phyloP scores from a whole-genome alignment of 495 filamentous ascomycete genomes.

The Penicillium chermesinum region DNA sequence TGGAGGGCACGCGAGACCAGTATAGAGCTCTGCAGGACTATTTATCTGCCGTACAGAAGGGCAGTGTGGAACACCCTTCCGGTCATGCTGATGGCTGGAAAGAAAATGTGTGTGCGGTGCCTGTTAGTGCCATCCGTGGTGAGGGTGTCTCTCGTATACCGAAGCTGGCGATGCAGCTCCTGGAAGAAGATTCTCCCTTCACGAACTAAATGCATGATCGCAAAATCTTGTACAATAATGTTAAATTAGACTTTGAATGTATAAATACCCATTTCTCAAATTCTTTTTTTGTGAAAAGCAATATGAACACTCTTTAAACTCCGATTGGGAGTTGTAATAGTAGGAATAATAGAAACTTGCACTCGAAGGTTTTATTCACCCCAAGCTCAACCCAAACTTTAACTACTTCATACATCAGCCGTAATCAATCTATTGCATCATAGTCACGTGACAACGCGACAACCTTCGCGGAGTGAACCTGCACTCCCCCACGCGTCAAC shows the following conservation, averaged over 20 bases:
- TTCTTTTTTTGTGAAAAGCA: too few relatives aligned
- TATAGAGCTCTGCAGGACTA: slow-evolving; percentile 65
- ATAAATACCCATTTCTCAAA: too few relatives aligned
- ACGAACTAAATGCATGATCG: background rate
- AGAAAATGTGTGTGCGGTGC: slow-evolving; percentile 61
- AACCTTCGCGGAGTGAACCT: slow-evolving; percentile 1
- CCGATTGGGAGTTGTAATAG: too few relatives aligned
- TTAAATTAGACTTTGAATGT: background rate
- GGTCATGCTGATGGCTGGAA: slow-evolving; percentile 63
- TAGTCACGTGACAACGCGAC: slow-evolving; percentile 34
- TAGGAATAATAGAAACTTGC: too few relatives aligned
- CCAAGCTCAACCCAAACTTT: too few relatives aligned
- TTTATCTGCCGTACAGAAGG: slow-evolving; percentile 53
- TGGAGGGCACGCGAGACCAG: slow-evolving; percentile 71
- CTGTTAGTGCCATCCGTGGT: slow-evolving; percentile 81
- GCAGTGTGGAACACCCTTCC: slow-evolving; percentile 62
- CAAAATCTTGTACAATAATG: slow-evolving; percentile 1
- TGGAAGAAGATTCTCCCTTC: slow-evolving; percentile 41
- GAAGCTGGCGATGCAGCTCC: slow-evolving; percentile 66
- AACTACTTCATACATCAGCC: too few relatives aligned
- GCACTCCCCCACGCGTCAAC: slow-evolving; percentile 20
- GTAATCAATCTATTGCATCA: slow-evolving; percentile 24
- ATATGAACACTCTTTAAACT: too few relatives aligned
- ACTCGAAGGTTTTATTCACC: too few relatives aligned
- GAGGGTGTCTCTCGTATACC: slow-evolving; percentile 77